These are phyloP conservation scores for Coemansia sp. DNA, from an alignment of 192 early-diverging fungal species.

Conservation along the genomic window DNA sequence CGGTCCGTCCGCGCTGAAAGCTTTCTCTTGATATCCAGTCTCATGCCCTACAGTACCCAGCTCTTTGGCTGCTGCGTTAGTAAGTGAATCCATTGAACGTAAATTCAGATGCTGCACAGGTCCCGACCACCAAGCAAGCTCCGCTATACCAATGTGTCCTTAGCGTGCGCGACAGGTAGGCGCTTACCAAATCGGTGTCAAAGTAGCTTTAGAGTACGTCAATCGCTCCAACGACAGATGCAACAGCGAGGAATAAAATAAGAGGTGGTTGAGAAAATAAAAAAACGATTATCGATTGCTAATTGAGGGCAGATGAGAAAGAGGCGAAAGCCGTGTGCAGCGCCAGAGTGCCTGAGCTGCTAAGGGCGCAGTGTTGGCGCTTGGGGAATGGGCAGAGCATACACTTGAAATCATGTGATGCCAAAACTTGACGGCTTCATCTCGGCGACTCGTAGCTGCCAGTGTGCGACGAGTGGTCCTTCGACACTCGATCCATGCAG, in stretches of 20 bases:
- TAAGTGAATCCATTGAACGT: background rate
- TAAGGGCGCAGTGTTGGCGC: background rate
- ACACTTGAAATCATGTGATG: background rate
- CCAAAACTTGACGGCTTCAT: background rate
- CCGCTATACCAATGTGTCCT: background rate
- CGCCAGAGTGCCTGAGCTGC: background rate
- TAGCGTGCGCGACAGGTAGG: background rate
- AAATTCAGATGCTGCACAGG: background rate
- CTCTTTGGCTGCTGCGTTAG: background rate
- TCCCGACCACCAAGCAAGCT: background rate
- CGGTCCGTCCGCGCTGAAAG: slow-evolving; percentile 76
- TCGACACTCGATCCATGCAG: slow-evolving; percentile 38
- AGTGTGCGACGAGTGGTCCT: slow-evolving; percentile 22
- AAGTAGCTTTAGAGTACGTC: background rate
- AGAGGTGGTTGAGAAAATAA: background rate
- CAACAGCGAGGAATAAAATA: background rate
- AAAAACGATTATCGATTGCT: background rate
- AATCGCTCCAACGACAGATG: slow-evolving; percentile 1
- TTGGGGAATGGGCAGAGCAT: background rate
- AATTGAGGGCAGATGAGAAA: slow-evolving; percentile 5
- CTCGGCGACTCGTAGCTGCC: background rate
- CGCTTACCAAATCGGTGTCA: slow-evolving; percentile 1
- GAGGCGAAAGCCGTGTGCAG: background rate
- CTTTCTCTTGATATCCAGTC: slow-evolving; percentile 58
- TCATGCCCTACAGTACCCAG: slow-evolving; percentile 48